Percentiles rank a stretch among this genome's conserved stretches.
Conservation (phyloP, 192 early-diverging fungal species). For the Coemansia sp. region DNA sequence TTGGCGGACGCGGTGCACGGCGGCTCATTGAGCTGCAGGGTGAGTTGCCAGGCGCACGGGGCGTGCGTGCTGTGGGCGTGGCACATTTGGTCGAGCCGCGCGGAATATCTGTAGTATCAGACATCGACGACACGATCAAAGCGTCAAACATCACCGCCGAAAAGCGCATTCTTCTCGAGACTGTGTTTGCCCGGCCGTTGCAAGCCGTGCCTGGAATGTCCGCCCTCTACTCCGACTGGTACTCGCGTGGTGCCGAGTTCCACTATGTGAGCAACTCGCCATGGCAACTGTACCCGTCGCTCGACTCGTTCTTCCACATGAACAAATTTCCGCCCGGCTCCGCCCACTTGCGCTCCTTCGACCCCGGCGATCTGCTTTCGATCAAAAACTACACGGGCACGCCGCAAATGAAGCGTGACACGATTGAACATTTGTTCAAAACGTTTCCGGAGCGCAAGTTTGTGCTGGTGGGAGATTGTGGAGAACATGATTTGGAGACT, state of each 20-base stretch:
- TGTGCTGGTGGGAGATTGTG: conserved; percentile 88
- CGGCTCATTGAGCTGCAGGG: conserved; percentile 42
- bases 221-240: conserved; percentile 66
- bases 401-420: conserved; percentile 56
- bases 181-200: conserved; percentile 52
- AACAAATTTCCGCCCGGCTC: conserved; percentile 79
- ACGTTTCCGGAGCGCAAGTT: conserved; percentile 82
- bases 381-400: conserved; percentile 56
- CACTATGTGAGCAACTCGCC: conserved; percentile 89
- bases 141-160: conserved; percentile 71
- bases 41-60: conserved; percentile 24
- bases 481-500: conserved; percentile 84
- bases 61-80: conserved; percentile 19
- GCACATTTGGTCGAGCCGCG: conserved; percentile 54
- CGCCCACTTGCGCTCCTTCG: conserved; percentile 67
- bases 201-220: conserved; percentile 79
- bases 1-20: conserved; percentile 5
- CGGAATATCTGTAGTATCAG: conserved; percentile 78
- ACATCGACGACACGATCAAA: conserved; percentile 94
- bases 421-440: conserved; percentile 53
- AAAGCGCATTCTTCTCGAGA: conserved; percentile 63
- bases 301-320: conserved; percentile 64
- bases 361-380: conserved; percentile 61
- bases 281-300: conserved; percentile 74
- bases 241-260: conserved; percentile 61